phyloP scores from a whole-genome alignment of 73 alveolate genomes.

The Tetrahymena elliotti region DNA sequence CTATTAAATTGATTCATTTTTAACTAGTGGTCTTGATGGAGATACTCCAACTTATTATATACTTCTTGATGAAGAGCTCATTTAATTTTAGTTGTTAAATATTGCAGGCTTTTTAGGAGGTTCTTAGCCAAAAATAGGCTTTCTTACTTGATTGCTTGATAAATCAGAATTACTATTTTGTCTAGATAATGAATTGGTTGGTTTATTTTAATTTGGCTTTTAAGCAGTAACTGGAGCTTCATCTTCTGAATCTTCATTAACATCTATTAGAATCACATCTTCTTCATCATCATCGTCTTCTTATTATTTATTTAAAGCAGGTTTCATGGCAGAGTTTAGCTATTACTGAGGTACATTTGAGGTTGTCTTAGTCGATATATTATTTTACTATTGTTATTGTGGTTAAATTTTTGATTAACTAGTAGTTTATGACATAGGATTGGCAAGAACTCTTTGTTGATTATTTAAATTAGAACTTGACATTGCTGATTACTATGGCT shows the following conservation, averaged over 20 bases:
- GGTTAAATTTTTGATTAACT: neutral
- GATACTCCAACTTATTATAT: neutral
- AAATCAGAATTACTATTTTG: neutral
- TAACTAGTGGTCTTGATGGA: neutral
- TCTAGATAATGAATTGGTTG: neutral
- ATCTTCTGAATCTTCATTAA: neutral
- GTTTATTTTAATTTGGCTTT: neutral
- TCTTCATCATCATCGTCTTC: neutral
- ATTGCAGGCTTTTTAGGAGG: neutral
- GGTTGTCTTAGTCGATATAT: neutral
- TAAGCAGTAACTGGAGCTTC: neutral
- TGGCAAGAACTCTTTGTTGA: neutral
- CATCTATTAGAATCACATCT: neutral
- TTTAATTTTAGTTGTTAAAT: neutral
- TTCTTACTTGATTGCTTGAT: neutral
- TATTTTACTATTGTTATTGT: neutral
- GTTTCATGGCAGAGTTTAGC: neutral
- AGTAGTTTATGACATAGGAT: neutral
- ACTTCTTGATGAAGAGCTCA: neutral
- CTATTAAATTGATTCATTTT: neutral
- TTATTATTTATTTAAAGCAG: neutral
- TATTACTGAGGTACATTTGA: neutral
- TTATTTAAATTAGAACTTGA: neutral
- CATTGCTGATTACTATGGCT: neutral
- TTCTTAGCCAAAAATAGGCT: neutral